phyloP scores from a whole-genome alignment of 805 yeast species.

The Peterozyma toletana region DNA sequence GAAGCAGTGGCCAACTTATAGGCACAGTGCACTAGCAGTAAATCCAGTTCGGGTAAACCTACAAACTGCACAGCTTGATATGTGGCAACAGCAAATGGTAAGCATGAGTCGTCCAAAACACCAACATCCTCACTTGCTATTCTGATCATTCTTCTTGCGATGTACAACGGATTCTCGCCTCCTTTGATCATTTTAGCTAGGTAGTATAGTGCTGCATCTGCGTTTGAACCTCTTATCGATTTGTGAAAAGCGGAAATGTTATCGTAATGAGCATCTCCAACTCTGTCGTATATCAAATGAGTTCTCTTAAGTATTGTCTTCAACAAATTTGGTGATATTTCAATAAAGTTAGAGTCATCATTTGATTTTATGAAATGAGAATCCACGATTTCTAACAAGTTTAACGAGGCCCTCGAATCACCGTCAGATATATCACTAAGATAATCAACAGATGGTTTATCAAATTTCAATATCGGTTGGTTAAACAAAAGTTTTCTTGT shows the following conservation, averaged over 20 bases:
- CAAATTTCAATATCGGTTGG: constrained; percentile 43
- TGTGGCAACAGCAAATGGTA: constrained; percentile 83
- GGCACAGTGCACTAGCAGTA: constrained; percentile 86
- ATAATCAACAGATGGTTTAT: constrained; percentile 54
- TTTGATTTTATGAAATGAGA: constrained; percentile 30
- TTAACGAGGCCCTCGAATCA: constrained; percentile 80
- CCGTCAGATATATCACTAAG: constrained; percentile 76
- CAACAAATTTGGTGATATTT: constrained; percentile 29
- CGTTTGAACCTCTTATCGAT: constrained; percentile 80
- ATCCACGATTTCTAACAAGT: constrained; percentile 68
- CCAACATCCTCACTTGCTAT: constrained; percentile 97
- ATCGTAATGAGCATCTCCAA: constrained; percentile 92
- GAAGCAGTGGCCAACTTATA: constrained; percentile 82
- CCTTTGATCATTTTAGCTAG: constrained; percentile 83
- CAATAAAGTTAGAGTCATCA: constrained; percentile 16
- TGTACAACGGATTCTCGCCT: constrained; percentile 89
- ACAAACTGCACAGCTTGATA: constrained; percentile 83
- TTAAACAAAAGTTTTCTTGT: constrained; percentile 46
- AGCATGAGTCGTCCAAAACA: constrained; percentile 67
- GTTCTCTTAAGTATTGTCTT: constrained; percentile 39
- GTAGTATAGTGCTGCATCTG: constrained; percentile 86
- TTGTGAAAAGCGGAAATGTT: constrained; percentile 95
- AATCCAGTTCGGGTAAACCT: constrained; percentile 93
- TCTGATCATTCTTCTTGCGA: constrained; percentile 85
- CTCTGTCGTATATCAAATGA: constrained; percentile 67